These are phyloP conservation scores for Claviceps sp. DNA, from an alignment of 2,329 filamentous ascomycete species.

Conservation along the genomic window DNA sequence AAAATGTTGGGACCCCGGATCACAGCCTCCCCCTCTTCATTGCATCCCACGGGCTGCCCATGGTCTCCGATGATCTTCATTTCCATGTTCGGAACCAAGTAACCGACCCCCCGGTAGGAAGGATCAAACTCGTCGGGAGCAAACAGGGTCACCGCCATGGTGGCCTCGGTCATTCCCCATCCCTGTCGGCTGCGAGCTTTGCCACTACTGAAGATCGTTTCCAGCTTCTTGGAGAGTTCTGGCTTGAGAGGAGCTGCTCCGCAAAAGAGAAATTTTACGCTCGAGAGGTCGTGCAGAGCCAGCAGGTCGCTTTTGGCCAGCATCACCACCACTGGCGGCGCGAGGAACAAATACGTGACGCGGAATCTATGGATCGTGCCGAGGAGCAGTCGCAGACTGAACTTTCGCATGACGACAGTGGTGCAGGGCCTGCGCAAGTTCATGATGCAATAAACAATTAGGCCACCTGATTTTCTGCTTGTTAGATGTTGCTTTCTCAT, in stretches of 20 bases:
- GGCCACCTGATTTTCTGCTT: not conserved
- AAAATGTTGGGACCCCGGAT: not conserved
- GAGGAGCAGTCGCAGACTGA: slow-evolving; percentile 25
- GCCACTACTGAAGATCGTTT: slow-evolving; percentile 20
- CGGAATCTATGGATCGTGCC: slow-evolving; percentile 53
- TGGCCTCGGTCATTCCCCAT: slow-evolving; percentile 60
- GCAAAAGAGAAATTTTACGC: slow-evolving; percentile 51
- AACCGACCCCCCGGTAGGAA: slow-evolving; percentile 27
- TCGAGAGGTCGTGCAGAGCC: slow-evolving; percentile 54
- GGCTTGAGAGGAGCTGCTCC: slow-evolving; percentile 63
- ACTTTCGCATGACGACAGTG: not conserved
- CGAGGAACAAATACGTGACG: slow-evolving; percentile 54
- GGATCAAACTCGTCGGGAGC: slow-evolving; percentile 35
- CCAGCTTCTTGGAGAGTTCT: slow-evolving; percentile 51
- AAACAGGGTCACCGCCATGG: slow-evolving; percentile 48
- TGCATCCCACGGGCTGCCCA: not conserved
- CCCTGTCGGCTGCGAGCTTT: not conserved
- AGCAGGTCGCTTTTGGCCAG: slow-evolving; percentile 51
- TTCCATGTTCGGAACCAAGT: slow-evolving; percentile 59
- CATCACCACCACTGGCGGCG: slow-evolving; percentile 66
- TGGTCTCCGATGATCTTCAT: slow-evolving; percentile 40
- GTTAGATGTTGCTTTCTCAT: not conserved
- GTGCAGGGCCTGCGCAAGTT: not conserved
- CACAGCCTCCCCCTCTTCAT: not conserved
- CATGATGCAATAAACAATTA: not conserved